Conservation (phyloP, 2,329 filamentous ascomycete species). For the Cytospora paraplurivora region DNA sequence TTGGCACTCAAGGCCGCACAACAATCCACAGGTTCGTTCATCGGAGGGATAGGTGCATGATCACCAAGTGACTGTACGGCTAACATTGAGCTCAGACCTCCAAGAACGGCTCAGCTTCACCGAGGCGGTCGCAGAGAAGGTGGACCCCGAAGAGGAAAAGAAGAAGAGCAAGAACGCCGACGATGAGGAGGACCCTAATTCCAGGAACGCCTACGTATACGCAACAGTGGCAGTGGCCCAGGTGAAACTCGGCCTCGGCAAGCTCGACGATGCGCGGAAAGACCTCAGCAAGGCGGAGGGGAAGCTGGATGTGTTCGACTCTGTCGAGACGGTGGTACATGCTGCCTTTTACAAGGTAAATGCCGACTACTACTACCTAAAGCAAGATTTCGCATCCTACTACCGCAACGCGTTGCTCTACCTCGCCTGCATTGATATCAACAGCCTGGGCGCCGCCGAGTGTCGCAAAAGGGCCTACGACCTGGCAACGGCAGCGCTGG, state of each 20-base stretch:
- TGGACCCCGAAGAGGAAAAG: constrained; percentile 73
- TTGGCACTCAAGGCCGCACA: constrained; percentile 84
- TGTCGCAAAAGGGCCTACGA: constrained; percentile 86
- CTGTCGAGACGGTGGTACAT: constrained; percentile 92
- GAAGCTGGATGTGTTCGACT: constrained; percentile 89
- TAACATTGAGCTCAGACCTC: constrained; percentile 62
- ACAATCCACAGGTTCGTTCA: constrained; percentile 71
- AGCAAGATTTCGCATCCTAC: constrained; percentile 92
- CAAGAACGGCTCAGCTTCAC: constrained; percentile 85
- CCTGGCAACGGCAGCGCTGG: constrained; percentile 86
- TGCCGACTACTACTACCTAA: constrained; percentile 91
- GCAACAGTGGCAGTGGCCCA: constrained; percentile 87
- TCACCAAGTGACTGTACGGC: background rate
- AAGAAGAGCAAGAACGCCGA: constrained; percentile 29
- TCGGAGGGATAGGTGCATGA: background rate
- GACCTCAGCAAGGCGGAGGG: constrained; percentile 85
- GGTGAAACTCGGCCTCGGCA: constrained; percentile 78
- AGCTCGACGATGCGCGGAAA: constrained; percentile 80
- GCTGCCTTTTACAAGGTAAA: constrained; percentile 95
- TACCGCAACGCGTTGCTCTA: constrained; percentile 98
- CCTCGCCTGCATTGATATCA: constrained; percentile 90
- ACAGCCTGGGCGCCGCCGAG: constrained; percentile 72
- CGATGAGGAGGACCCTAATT: constrained; percentile 41
- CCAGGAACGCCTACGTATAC: constrained; percentile 94
- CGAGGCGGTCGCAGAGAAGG: constrained; percentile 78